Conservation (phyloP, 78 protist genomes). For the Guillardia theta region DNA sequence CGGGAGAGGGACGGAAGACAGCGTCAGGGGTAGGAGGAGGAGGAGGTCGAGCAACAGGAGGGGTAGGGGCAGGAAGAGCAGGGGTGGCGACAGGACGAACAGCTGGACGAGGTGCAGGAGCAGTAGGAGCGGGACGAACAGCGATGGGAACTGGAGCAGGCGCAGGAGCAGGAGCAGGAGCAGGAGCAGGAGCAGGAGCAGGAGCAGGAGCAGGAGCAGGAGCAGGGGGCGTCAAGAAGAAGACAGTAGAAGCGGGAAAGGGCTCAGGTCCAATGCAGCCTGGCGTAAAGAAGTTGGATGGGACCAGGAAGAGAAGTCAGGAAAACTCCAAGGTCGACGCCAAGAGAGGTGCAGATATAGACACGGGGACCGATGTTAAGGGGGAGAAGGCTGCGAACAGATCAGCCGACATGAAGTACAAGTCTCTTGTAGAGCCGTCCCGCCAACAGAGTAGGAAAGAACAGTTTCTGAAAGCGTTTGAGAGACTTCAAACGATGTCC, state of each 20-base stretch:
- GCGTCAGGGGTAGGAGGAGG: not conserved
- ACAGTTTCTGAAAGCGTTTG: not conserved
- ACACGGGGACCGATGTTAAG: too few species aligned
- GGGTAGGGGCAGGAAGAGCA: not conserved
- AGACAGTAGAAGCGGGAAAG: not conserved
- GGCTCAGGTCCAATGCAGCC: too few species aligned
- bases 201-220: not conserved
- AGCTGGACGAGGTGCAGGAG: not conserved
- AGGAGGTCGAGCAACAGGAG: not conserved
- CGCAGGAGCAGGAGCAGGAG: not conserved
- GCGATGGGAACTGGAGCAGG: not conserved
- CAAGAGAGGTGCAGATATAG: too few species aligned
- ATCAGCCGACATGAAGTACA: too few species aligned
- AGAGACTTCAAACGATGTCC: not conserved
- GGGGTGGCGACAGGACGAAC: not conserved
- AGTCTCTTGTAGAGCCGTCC: not conserved
- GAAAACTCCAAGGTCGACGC: too few species aligned
- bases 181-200: not conserved
- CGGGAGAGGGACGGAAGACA: not conserved
- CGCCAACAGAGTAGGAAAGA: not conserved
- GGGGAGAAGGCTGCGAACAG: too few species aligned
- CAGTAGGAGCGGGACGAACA: not conserved
- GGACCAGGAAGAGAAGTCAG: too few species aligned
- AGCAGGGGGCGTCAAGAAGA: not conserved
- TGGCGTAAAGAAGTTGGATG: too few species aligned